Evolutionary conservation across 495 filamentous ascomycete species (phyloP).

Genomic region (Clavariopsis aquatica): DNA sequence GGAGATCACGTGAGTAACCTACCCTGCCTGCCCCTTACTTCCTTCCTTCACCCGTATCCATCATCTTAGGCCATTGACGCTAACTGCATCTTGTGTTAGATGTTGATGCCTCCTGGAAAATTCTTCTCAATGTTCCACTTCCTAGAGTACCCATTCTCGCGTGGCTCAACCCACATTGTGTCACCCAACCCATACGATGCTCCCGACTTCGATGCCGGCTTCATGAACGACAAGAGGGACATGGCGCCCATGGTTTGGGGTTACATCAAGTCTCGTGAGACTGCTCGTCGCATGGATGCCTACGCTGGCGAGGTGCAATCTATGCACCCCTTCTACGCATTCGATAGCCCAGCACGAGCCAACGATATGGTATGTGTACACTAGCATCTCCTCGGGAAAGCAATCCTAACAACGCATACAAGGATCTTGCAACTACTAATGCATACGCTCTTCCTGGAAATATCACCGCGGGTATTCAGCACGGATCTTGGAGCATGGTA

Average conservation of each 20-base stretch:
- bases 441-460: conserved; percentile 72
- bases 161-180: conserved; percentile 71
- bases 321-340: conserved; percentile 65
- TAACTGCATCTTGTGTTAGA: conserved; percentile 23
- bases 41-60: neutral
- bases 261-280: conserved; percentile 85
- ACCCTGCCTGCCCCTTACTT: too few relatives aligned
- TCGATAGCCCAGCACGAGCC: conserved; percentile 66
- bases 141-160: conserved; percentile 79
- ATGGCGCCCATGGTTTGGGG: conserved; percentile 85
- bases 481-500: conserved; percentile 52
- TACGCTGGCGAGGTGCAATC: conserved; percentile 69
- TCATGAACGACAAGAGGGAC: conserved; percentile 83
- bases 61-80: neutral
- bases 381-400: conserved; percentile 57
- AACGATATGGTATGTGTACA: conserved; percentile 70
- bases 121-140: conserved; percentile 91
- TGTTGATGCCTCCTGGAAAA: conserved; percentile 64
- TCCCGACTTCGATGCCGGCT: conserved; percentile 80
- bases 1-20: conserved; percentile 33
- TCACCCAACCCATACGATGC: conserved; percentile 70
- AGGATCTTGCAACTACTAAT: neutral
- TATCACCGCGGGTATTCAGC: conserved; percentile 69
- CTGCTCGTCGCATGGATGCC: conserved; percentile 71
- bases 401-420: neutral